Evolutionary conservation across 495 filamentous ascomycete species (phyloP), one percentile per base, ranked within the genome.

Genomic region (Penicillium pancosmium): DNA sequence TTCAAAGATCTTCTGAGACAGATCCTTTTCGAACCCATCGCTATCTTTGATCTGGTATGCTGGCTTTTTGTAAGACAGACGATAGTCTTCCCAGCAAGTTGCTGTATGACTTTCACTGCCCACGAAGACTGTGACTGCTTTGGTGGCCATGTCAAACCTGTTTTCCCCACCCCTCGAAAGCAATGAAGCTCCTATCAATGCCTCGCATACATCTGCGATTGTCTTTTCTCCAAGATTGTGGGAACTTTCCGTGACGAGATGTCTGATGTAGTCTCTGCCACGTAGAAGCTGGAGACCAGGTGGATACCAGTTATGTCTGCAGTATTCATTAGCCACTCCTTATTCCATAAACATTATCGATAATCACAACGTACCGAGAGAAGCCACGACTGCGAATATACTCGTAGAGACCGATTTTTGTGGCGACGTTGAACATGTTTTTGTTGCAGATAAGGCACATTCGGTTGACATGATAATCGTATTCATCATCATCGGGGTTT

Each of bases 181-280:
- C 44, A 96, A 82, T 0, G 94, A 88, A 5, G 93, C 94, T 15
- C 92, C 94, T 53, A 98, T 98, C 60, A 98, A 68, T 3, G 94
- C 94, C 71, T 98, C 94, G 57, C 91, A 96, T 18, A 98, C 93
- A 75, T 98, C 94, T n/a, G 94, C 94, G 68, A 97, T 89, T 4
- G 91, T 87, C 73, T 98, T 98, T 67, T 96, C 90, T 3, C 84
- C 89, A 6, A 98, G 83, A 0, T 74, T 67, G 64, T 97, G 93
- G 19, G 76, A 81, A 21, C 72, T 68, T 56, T 83, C 75, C 7
- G 76, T 80, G 21, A 72, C 71, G 21, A 80, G 78, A 54, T 78
- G 82, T 16, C 81, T 86, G 5, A 78, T 79, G 19, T 74, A 71
- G 15, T 85, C 82, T 55, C 86, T 88, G 6, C 88, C 88, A 53